Evolutionary conservation across 2,329 filamentous ascomycete species (phyloP), one percentile per base, ranked within the genome.

Genomic region (Cladosporium sp.): DNA sequence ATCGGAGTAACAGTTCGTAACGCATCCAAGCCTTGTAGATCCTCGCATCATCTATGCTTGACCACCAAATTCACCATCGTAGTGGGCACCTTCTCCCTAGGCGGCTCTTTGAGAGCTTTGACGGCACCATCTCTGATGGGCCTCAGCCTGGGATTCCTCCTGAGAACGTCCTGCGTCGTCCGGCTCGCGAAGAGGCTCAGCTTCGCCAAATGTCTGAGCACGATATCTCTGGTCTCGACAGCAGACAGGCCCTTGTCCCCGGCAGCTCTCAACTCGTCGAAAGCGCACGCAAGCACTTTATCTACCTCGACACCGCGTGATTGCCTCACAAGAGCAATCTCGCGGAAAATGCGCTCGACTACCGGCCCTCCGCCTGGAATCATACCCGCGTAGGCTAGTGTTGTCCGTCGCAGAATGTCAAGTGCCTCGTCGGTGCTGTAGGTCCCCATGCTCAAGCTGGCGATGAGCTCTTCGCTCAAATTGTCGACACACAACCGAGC

Each of bases 391-490:
- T 70, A 70, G 5, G 65, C 66, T n/a, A 69, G 54, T 5, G 65
- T 66, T 3, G 66, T 69, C 3, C 68, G 65, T 28, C 66, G 59
- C 9, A 69, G 64, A 39, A 69, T 63, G 51, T 70, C 68, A 8
- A 70, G 61, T 6, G 67, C 67, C 61, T 70, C 68, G 19, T 65
- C 63, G 0, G 63, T 63, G 60, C 62, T 69, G 52, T 69, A 69
- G 1, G 66, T 70, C 4, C 67, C 68, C 2, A 66, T 62, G 49
- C 66, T 65, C 20, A 69, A 57, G 36, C 66, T 68, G 6, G 63
- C 58, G 38, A 69, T 66, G 12, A 66, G 42, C 19, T 69, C 67
- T 15, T 69, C 67, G 30, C 64, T 63, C 6, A 70, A 42, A 51
- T 69, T 69, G 62, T 69, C 64, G 20, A 69, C 42, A 34, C 65